Evolutionary conservation across 495 filamentous ascomycete genomes (phyloP).

Genomic region (Lasiosphaeria miniovina): DNA sequence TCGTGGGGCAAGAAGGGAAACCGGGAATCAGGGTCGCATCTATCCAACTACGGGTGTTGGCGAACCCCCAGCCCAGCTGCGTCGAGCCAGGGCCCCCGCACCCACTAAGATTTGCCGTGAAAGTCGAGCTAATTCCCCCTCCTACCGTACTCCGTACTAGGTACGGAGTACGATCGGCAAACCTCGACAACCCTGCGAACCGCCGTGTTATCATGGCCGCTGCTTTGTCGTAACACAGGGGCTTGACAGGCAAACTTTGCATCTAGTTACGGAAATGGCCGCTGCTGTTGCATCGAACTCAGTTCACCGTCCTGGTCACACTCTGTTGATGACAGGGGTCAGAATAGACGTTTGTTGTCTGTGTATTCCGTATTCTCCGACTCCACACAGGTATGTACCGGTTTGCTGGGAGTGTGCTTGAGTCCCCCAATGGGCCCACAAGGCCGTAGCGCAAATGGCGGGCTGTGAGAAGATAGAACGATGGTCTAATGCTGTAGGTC

Average conservation of each 20-base stretch:
- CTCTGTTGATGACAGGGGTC: neutral
- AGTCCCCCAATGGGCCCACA: no score
- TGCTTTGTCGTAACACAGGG: neutral
- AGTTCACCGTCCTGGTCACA: neutral
- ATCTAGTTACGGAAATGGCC: neutral
- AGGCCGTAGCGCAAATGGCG: no score
- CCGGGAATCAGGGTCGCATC: constrained; percentile 38
- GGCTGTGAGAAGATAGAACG: no score
- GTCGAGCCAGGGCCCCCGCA: constrained; percentile 22
- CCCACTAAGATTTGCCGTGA: constrained; percentile 10
- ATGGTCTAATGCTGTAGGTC: no score
- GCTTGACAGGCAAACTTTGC: neutral
- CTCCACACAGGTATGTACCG: no score
- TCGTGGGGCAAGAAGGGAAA: constrained; percentile 29
- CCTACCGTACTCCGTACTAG: no score
- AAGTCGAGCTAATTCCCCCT: neutral
- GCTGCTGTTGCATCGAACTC: neutral
- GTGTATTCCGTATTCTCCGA: no score
- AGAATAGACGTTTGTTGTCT: no score
- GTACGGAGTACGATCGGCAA: neutral
- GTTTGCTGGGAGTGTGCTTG: no score
- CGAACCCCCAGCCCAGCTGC: constrained; percentile 16
- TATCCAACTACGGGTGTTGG: constrained; percentile 32
- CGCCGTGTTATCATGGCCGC: constrained; percentile 1
- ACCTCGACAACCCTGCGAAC: neutral